phyloP scores from a whole-genome alignment of 805 yeast genomes.

The Yarrowia bubula region DNA sequence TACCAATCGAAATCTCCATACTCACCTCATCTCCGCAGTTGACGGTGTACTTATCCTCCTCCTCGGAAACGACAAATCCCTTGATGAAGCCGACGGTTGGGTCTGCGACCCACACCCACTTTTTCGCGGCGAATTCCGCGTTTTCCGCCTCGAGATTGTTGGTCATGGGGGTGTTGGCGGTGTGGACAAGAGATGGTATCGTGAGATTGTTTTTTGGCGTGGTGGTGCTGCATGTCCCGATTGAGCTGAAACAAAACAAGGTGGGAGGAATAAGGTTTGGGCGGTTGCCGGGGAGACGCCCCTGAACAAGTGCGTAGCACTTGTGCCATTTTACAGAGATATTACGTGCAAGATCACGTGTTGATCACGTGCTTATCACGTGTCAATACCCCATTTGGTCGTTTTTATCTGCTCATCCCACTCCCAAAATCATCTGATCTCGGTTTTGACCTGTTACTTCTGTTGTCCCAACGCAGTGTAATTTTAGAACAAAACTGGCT shows the following conservation, averaged over 20 bases:
- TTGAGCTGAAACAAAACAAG: slow-evolving; percentile 16
- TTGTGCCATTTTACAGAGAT: no score
- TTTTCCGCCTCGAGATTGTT: slow-evolving; percentile 29
- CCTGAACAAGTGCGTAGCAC: background rate
- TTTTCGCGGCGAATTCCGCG: slow-evolving; percentile 42
- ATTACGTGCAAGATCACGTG: no score
- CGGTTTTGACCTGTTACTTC: no score
- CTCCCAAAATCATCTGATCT: no score
- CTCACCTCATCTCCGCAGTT: slow-evolving; percentile 42
- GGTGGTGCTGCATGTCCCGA: background rate
- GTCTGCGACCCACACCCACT: slow-evolving; percentile 80
- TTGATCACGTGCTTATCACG: no score
- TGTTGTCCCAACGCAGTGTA: no score
- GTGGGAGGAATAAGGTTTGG: background rate
- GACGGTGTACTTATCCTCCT: slow-evolving; percentile 43
- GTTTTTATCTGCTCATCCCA: no score
- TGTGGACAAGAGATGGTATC: no score
- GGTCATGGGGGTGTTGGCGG: background rate
- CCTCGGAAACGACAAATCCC: slow-evolving; percentile 54
- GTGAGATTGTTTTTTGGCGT: no score
- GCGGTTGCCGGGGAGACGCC: background rate
- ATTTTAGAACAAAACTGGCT: no score
- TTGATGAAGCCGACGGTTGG: slow-evolving; percentile 54
- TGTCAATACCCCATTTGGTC: no score
- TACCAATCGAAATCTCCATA: background rate